Percentiles rank a stretch among this genome's conserved stretches.
Evolutionary conservation across 1,284 basidiomycete species (phyloP).

Genomic region (Leucoagaricus sp.): DNA sequence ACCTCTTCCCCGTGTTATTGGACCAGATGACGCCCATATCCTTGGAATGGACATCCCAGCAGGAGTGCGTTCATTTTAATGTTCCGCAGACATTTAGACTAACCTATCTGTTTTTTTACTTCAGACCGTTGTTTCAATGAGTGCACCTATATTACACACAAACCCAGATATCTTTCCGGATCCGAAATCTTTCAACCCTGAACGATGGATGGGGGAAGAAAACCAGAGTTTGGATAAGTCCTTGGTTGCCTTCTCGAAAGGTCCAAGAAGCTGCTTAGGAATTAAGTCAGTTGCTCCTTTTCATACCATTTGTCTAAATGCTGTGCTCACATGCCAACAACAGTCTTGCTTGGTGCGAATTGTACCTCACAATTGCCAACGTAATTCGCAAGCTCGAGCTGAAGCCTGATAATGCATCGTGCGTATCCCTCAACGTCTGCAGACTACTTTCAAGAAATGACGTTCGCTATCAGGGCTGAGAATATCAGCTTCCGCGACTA

Average conservation of each 20-base stretch:
- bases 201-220: slow-evolving; percentile 29
- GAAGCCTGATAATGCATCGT: slow-evolving; percentile 31
- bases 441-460: no score
- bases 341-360: slow-evolving; percentile 40
- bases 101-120: slow-evolving; percentile 1
- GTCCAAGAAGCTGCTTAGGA: slow-evolving; percentile 32
- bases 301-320: not conserved
- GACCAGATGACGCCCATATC: slow-evolving; percentile 25
- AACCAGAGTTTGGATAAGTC: slow-evolving; percentile 25
- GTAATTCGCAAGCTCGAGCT: slow-evolving; percentile 38
- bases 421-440: slow-evolving; percentile 5
- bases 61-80: slow-evolving; percentile 26
- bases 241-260: slow-evolving; percentile 34
- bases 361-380: slow-evolving; percentile 37
- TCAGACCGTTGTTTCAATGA: slow-evolving; percentile 23
- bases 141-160: slow-evolving; percentile 24
- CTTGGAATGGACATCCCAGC: slow-evolving; percentile 28
- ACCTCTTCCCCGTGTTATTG: slow-evolving; percentile 33
- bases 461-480: slow-evolving; percentile 17
- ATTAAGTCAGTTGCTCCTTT: slow-evolving; percentile 26
- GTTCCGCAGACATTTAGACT: not conserved
- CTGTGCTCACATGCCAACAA: not conserved
- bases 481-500: slow-evolving; percentile 26
- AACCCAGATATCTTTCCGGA: slow-evolving; percentile 28
- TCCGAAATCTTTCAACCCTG: slow-evolving; percentile 25